A percentile compares a stretch with the other conserved stretches of the same genome.
These are phyloP conservation scores for Calonectria ilicicola DNA, from an alignment of 2,329 filamentous ascomycete genomes.

Conservation along the genomic window DNA sequence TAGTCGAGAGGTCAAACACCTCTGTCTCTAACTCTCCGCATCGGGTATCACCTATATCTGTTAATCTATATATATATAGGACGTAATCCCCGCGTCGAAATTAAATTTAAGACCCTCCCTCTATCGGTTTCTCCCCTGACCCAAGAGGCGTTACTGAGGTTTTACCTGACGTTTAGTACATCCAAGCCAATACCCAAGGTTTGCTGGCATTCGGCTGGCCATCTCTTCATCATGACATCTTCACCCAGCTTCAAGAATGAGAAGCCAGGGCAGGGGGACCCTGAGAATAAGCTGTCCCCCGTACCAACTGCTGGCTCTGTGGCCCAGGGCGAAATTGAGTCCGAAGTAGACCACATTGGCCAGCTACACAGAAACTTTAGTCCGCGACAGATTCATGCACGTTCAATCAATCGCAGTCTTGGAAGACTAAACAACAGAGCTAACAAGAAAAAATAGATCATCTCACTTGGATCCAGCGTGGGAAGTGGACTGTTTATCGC, in stretches of 20 bases:
- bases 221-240: not conserved
- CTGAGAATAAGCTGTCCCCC: not conserved
- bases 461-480: slow-evolving; percentile 17
- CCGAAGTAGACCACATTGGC: slow-evolving; percentile 6
- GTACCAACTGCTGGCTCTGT: not conserved
- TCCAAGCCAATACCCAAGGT: too few relatives aligned
- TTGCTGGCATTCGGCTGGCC: too few relatives aligned
- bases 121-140: too few relatives aligned
- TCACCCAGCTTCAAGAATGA: not conserved
- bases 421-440: not conserved
- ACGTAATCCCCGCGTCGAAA: too few relatives aligned
- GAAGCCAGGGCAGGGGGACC: not conserved
- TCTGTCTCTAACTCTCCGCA: too few relatives aligned
- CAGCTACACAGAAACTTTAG: slow-evolving; percentile 36
- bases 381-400: slow-evolving; percentile 34
- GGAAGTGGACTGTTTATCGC: slow-evolving; percentile 22
- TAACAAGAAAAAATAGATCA: not conserved
- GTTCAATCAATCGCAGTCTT: not conserved
- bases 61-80: too few relatives aligned
- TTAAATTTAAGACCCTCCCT: too few relatives aligned
- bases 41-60: too few relatives aligned
- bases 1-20: too few relatives aligned
- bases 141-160: too few relatives aligned
- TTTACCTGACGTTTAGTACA: too few relatives aligned
- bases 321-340: not conserved